A percentile compares a stretch with the other conserved stretches of the same genome.
Evolutionary conservation across 805 yeast genomes (phyloP).

Genomic region (Sugiyamaella americana): DNA sequence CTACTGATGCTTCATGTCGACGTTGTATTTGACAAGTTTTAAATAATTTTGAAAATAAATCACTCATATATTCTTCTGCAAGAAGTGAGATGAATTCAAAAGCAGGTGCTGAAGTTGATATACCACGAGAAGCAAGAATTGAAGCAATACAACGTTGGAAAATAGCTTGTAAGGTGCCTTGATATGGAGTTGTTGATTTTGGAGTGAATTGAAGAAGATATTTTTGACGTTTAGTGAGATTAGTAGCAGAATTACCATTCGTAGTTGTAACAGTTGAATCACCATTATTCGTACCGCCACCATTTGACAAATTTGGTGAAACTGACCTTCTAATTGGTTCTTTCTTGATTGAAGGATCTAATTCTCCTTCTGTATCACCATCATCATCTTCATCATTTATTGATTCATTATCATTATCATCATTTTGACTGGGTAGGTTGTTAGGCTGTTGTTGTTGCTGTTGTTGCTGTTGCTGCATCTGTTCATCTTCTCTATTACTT

Average conservation of each 20-base stretch:
- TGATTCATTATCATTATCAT: not conserved
- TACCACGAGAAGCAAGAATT: slow-evolving; percentile 20
- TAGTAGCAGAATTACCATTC: no score
- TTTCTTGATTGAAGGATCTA: not conserved
- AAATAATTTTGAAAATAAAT: slow-evolving; percentile 25
- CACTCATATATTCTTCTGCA: slow-evolving; percentile 30
- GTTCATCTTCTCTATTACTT: no score
- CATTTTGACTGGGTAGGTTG: no score
- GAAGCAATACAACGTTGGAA: slow-evolving; percentile 24
- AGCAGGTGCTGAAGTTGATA: slow-evolving; percentile 20
- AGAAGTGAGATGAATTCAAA: slow-evolving; percentile 27
- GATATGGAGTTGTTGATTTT: slow-evolving; percentile 1
- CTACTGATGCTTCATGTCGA: slow-evolving; percentile 29
- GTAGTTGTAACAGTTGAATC: no score
- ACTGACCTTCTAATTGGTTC: no score
- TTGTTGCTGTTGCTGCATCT: no score
- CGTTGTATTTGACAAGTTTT: slow-evolving; percentile 30
- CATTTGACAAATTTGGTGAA: no score
- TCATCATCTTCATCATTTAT: not conserved
- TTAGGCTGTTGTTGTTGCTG: no score
- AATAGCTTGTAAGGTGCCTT: slow-evolving; percentile 11
- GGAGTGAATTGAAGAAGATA: not conserved
- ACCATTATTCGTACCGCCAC: no score
- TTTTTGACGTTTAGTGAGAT: not conserved
- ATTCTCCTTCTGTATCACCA: not conserved